Percentiles rank a stretch among this genome's conserved stretches.
phyloP scores from a whole-genome alignment of 2,329 filamentous ascomycete species.

The Grosmannia huntii region DNA sequence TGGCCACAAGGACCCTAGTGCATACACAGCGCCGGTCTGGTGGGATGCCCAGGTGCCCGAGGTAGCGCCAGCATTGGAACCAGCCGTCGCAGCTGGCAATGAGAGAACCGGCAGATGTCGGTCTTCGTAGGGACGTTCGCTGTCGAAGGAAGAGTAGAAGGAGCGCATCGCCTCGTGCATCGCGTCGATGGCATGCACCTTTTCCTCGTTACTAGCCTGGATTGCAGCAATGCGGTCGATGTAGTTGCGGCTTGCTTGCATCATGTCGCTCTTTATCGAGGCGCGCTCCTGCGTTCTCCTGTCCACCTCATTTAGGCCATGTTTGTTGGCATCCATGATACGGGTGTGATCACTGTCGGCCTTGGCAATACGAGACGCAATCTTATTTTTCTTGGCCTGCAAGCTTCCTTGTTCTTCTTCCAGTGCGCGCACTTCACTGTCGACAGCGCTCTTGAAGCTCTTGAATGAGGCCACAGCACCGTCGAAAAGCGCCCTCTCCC shows the following conservation, averaged over 20 bases:
- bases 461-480: constrained; percentile 40
- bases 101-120: constrained; percentile 9
- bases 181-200: constrained; percentile 26
- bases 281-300: constrained; percentile 39
- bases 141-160: constrained; percentile 29
- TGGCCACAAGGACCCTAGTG: constrained; percentile 2
- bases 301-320: constrained; percentile 51
- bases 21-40: constrained; percentile 4
- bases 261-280: constrained; percentile 32
- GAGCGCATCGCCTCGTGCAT: constrained; percentile 23
- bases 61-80: background rate
- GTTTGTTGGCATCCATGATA: constrained; percentile 55
- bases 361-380: constrained; percentile 57
- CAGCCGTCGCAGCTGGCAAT: background rate
- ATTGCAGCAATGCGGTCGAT: constrained; percentile 25
- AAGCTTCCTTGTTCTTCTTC: constrained; percentile 51
- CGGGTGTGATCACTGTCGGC: constrained; percentile 60
- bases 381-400: constrained; percentile 59
- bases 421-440: constrained; percentile 48
- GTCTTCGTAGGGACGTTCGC: constrained; percentile 26
- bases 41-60: constrained; percentile 6
- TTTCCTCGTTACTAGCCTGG: constrained; percentile 22
- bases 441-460: constrained; percentile 46
- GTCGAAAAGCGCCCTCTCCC: constrained; percentile 48
- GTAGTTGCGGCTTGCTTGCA: constrained; percentile 31